Base-by-base conservation (phyloP, 2,329 filamentous ascomycete species). In the Chaetothyriales sp. region DNA sequence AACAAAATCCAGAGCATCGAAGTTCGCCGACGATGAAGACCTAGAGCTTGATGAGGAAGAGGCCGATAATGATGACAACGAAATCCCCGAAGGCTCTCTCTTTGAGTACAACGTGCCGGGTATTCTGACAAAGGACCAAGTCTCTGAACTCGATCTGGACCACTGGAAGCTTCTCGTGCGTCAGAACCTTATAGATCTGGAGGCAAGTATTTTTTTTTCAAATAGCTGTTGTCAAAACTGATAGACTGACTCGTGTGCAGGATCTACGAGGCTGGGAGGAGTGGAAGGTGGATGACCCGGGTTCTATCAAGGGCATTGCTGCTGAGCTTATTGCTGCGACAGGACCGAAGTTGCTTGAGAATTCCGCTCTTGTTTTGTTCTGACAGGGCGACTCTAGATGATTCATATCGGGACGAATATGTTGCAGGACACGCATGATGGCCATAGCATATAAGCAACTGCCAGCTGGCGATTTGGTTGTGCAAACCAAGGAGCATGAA, bases 31-130 rank as follows among this genome's bases (percentile, higher is more conserved):
- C 8, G 53, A 57, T 20, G 47, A 58, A 42, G 61, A 64, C 32
- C 50, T 63, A 20, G 55, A 61, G 18, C 50, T 60, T 19, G 58
- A 61, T 32, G 55, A 58, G 22, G 48, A 55, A 18, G 48, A 50
- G 9, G 56, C 55, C 46, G 63, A 69, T 44, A 66, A 69, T 46
- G 65, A 69, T 46, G 63, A 70, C 7, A 62, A 66, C 10, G 53
- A 57, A 49, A 56, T 57, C 25, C 52, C 57, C 6, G 50, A 51
- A 28, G 57, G 53, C 28, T 72, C 70, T 3, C 61, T 73, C 18
- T 74, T 74, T 47, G 64, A 66, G 43, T 60, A 71, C 44, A 59
- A 66, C 28, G 72, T 73, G 65, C 71, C 72, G 1, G 72, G 72
- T 3, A 64, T 69, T 9, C 51, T 74, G 54, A 70, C 68, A 2